A percentile compares a stretch with the other conserved stretches of the same genome.
These are phyloP conservation scores for Aspergillus mulundensis DNA, from an alignment of 495 filamentous ascomycete species.

Conservation along the genomic window DNA sequence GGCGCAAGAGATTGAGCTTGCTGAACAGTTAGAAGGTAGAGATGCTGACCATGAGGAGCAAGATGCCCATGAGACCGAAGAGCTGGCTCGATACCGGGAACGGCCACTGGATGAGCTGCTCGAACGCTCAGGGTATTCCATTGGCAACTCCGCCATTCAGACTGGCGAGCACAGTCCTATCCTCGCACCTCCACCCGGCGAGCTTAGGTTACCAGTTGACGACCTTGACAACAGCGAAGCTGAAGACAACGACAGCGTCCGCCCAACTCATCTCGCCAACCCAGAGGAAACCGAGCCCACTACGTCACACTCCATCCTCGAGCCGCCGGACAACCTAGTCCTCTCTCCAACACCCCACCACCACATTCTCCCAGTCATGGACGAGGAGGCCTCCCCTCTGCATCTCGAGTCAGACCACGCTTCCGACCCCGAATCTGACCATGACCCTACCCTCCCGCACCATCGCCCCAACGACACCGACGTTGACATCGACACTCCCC, in stretches of 20 bases:
- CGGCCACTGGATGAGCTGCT: conserved; percentile 48
- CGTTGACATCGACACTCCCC: neutral
- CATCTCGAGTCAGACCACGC: neutral
- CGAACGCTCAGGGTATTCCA: conserved; percentile 45
- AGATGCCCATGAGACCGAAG: conserved; percentile 25
- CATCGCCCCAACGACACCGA: conserved; percentile 52
- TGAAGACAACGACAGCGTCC: conserved; percentile 23
- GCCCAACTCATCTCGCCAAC: conserved; percentile 25
- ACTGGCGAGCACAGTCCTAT: conserved; percentile 19
- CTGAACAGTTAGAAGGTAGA: conserved; percentile 27
- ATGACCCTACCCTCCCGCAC: conserved; percentile 69
- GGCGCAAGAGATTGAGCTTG: conserved; percentile 48
- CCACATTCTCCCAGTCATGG: conserved; percentile 16
- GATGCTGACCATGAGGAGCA: conserved; percentile 19
- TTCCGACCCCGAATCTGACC: conserved; percentile 8
- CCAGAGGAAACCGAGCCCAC: conserved; percentile 18
- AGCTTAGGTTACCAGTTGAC: conserved; percentile 8
- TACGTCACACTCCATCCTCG: conserved; percentile 16
- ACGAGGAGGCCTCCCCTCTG: conserved; percentile 11
- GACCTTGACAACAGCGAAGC: neutral
- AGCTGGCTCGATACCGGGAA: conserved; percentile 9
- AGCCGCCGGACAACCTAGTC: conserved; percentile 11
- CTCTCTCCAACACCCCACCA: conserved; percentile 18
- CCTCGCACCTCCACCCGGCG: conserved; percentile 22
- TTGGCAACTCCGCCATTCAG: conserved; percentile 26